Percentiles rank a stretch among this genome's conserved stretches.
phyloP scores from a whole-genome alignment of 495 filamentous ascomycete species.

The Penicillium samsonianum region DNA sequence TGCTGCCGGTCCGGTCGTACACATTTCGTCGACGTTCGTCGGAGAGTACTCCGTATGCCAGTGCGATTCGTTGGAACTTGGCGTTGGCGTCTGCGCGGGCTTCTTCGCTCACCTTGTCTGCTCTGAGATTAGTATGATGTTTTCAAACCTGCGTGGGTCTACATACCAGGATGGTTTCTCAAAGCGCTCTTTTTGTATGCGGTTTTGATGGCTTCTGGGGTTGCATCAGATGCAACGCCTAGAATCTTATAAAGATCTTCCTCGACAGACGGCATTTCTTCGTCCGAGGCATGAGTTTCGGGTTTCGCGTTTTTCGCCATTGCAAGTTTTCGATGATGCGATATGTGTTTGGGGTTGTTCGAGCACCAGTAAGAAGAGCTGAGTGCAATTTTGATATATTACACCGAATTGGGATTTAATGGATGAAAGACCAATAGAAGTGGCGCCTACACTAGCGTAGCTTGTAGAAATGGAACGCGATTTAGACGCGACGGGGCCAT shows the following conservation, averaged over 20 bases:
- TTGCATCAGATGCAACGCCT: conserved; percentile 65
- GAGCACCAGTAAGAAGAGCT: background rate
- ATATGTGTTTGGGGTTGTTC: background rate
- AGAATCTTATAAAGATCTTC: conserved; percentile 91
- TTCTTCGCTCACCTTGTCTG: conserved; percentile 70
- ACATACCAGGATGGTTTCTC: conserved; percentile 84
- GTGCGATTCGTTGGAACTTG: conserved; percentile 86
- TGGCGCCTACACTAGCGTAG: background rate
- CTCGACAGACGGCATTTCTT: conserved; percentile 48
- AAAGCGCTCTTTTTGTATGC: conserved; percentile 90
- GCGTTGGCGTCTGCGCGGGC: conserved; percentile 67
- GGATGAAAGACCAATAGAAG: background rate
- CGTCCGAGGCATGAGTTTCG: conserved; percentile 19
- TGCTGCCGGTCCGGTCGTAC: conserved; percentile 88
- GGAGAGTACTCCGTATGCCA: conserved; percentile 91
- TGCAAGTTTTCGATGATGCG: background rate
- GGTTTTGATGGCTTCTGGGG: conserved; percentile 84
- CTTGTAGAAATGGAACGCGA: conserved; percentile 24
- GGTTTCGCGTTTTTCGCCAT: conserved; percentile 27
- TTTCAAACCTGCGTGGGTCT: background rate
- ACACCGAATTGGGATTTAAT: background rate
- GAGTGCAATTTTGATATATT: background rate
- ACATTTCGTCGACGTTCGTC: conserved; percentile 72
- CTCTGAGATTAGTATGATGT: conserved; percentile 5
- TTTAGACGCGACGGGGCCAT: conserved; percentile 24